Evolutionary conservation across 169 alveolate genomes (phyloP).

Genomic region (Eimeria necatrix): DNA sequence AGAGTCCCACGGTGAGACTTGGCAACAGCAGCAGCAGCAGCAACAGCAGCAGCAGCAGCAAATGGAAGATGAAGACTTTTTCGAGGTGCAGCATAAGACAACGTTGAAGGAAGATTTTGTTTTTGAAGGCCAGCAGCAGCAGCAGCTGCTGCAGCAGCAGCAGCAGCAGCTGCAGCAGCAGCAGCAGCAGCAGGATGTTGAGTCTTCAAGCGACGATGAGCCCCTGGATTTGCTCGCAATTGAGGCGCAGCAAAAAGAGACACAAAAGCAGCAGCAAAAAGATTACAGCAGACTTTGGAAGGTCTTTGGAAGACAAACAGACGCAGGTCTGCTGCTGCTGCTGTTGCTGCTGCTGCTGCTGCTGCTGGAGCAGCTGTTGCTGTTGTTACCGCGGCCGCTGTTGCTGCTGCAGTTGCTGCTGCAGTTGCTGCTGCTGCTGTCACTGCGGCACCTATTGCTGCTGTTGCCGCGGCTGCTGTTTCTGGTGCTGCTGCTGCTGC

Average conservation of each 20-base stretch:
- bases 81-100: neutral
- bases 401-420: neutral
- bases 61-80: neutral
- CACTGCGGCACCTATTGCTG: neutral
- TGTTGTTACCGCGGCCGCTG: neutral
- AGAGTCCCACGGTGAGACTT: neutral
- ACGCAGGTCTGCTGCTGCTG: slow-evolving; percentile 18
- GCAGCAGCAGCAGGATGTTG: slow-evolving; percentile 18
- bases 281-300: slow-evolving; percentile 43
- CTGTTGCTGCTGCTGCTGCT: neutral
- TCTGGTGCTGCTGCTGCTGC: slow-evolving; percentile 54
- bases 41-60: slow-evolving; percentile 14
- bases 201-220: neutral
- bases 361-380: slow-evolving; percentile 10
- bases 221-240: neutral
- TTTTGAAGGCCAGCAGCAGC: neutral
- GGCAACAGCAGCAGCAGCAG: slow-evolving; percentile 4
- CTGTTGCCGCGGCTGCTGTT: slow-evolving; percentile 18
- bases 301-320: slow-evolving; percentile 24
- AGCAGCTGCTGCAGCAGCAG: slow-evolving; percentile 19
- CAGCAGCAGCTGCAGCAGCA: slow-evolving; percentile 1
- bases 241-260: slow-evolving; percentile 10
- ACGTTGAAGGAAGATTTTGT: too few relatives aligned
- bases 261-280: neutral
- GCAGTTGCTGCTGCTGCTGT: neutral